Evolutionary conservation across 441 rosid genomes (phyloP), one percentile per base, ranked within the genome.

Genomic region (Melastoma candidum): DNA sequence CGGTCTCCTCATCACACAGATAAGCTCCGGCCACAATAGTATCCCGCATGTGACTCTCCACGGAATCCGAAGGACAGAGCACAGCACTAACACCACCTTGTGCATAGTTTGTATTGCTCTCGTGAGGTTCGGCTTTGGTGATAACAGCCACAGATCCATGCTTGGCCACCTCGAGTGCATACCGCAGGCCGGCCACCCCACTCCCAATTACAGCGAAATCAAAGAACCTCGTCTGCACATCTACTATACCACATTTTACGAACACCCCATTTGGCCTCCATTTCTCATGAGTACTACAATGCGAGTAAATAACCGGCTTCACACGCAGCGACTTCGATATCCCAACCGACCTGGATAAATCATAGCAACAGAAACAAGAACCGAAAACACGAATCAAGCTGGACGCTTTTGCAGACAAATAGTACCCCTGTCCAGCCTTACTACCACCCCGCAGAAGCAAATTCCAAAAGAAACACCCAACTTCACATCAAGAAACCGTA

Each of bases 81-180:
- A 88, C 98, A 0, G 98, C 98, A 67, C 97, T 92, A 61, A 88
- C 95, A 51, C 98, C 98, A 25, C 97, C 98, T 75, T 88, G 98
- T 48, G 97, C 97, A 74, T 92, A 92, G 75, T 81, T 88, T 54
- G 98, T 92, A 76, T 84, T 88, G 74, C 97, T 77, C 72, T 88
- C 97, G 61, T 88, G 92, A 68, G 95, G 97, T 75, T 92, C 97
- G 7, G 89, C 98, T 76, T 92, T 92, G 9, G 97, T 92, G 47
- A 88, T 84, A 51, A 92, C 82, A 0, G 97, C 97, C 17, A 88
- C 98, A 11, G 92, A 74, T 61, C 97, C 98, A 68, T 69, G 76
- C 67, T 85, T 84, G 27, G 98, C 87, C 68, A 92, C 97, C 69
- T 92, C 97, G 57, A 92, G 86, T 43, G 95, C 97, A 48, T 88